A percentile compares a stretch with the other conserved stretches of the same genome.
Conservation (phyloP, 345 rosid genomes). For the Heritiera fomes region DNA sequence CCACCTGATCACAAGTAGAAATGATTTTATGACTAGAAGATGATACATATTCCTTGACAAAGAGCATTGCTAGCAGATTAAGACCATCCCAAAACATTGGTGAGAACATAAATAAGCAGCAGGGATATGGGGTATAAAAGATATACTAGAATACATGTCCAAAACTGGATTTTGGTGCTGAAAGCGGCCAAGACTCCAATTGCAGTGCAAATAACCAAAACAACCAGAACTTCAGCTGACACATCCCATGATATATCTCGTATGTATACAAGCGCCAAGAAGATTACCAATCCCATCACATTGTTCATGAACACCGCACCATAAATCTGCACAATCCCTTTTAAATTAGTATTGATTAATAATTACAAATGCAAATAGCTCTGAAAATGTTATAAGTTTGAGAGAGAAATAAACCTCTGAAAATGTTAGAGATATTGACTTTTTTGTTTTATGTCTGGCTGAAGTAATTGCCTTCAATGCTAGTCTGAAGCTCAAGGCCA, state of each 20-base stretch:
- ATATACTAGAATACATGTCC: constrained; percentile 38
- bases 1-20: background rate
- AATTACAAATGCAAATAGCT: background rate
- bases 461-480: constrained; percentile 23
- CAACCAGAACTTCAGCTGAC: constrained; percentile 41
- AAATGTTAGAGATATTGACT: constrained; percentile 42
- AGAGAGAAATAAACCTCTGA: constrained; percentile 37
- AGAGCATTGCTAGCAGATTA: constrained; percentile 3
- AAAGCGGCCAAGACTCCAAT: constrained; percentile 36
- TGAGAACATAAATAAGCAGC: constrained; percentile 38
- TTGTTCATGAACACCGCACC: constrained; percentile 51
- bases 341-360: background rate
- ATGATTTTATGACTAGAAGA: background rate
- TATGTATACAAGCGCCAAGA: constrained; percentile 41
- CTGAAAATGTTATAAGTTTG: background rate
- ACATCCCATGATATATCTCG: constrained; percentile 40
- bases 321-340: constrained; percentile 35
- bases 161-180: constrained; percentile 33
- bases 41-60: background rate
- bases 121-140: constrained; percentile 44
- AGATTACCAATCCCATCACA: constrained; percentile 35
- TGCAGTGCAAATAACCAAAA: constrained; percentile 40
- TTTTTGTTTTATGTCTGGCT: constrained; percentile 34
- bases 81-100: constrained; percentile 39
- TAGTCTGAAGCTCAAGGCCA: constrained; percentile 38